These are phyloP conservation scores for Carex pumila DNA, from an alignment of 176 grass and related monocot species.

Conservation along the genomic window DNA sequence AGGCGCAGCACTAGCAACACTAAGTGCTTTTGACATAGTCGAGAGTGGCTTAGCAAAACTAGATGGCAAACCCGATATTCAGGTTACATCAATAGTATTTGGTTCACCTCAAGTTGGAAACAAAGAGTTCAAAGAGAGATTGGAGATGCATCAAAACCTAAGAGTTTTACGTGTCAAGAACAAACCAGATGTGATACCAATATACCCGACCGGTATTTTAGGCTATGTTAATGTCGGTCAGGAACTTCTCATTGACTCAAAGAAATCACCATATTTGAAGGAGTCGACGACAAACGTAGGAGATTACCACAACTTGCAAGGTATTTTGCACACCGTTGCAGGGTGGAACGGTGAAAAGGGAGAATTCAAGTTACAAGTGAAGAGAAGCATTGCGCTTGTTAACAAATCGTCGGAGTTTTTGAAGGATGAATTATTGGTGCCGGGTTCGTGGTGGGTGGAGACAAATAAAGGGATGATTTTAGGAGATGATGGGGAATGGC, in stretches of 20 bases:
- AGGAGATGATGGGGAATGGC: constrained; percentile 45
- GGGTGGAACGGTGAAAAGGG: constrained; percentile 55
- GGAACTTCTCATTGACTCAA: constrained; percentile 42
- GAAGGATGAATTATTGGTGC: constrained; percentile 64
- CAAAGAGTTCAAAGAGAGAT: constrained; percentile 54
- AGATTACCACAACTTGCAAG: constrained; percentile 96
- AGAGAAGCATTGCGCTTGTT: constrained; percentile 62
- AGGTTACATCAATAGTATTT: constrained; percentile 70
- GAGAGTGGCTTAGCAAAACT: constrained; percentile 45
- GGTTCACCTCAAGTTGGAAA: constrained; percentile 85
- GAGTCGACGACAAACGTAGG: constrained; percentile 29
- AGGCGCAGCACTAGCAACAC: constrained; percentile 62
- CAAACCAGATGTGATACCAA: constrained; percentile 60
- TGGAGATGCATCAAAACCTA: constrained; percentile 49
- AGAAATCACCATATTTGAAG: constrained; percentile 71
- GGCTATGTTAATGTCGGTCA: constrained; percentile 45
- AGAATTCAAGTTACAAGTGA: constrained; percentile 71
- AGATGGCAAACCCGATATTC: constrained; percentile 26
- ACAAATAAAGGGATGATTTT: constrained; percentile 76
- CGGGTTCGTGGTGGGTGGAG: constrained; percentile 92
- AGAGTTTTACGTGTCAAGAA: constrained; percentile 61
- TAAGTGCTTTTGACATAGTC: constrained; percentile 74
- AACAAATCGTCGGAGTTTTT: constrained; percentile 80
- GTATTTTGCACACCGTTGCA: constrained; percentile 64
- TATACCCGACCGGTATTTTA: constrained; percentile 54